Evolutionary conservation across 139 green algal genomes (phyloP).

Genomic region (Volvox reticuliferus): DNA sequence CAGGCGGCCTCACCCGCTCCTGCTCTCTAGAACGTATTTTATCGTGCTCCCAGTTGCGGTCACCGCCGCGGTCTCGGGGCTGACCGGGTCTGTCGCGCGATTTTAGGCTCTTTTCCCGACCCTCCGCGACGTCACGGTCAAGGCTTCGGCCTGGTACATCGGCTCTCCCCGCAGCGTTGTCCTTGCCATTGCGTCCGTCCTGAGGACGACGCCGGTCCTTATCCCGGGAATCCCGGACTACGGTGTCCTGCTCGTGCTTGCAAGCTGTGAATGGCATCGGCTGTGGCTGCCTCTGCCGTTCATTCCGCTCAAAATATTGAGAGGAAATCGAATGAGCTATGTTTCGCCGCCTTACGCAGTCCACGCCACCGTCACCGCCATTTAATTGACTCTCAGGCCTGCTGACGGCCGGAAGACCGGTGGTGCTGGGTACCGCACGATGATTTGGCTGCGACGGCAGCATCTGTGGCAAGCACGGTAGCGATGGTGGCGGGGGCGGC

Average conservation of each 20-base stretch:
- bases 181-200: not conserved
- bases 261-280: too few relatives aligned
- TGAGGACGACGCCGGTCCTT: not conserved
- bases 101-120: not conserved
- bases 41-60: not conserved
- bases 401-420: too few relatives aligned
- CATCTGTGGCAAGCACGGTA: not conserved
- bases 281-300: too few relatives aligned
- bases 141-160: not conserved
- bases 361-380: too few relatives aligned
- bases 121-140: not conserved
- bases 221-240: too few relatives aligned
- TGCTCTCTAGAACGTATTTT: not conserved
- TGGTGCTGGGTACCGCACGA: too few relatives aligned
- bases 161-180: not conserved
- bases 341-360: too few relatives aligned
- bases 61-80: not conserved
- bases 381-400: too few relatives aligned
- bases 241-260: too few relatives aligned
- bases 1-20: not conserved
- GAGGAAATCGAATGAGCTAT: too few relatives aligned
- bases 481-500: not conserved
- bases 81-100: not conserved
- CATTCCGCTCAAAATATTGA: too few relatives aligned
- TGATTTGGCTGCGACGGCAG: not conserved